A percentile compares a stretch with the other conserved stretches of the same genome.
phyloP scores from a whole-genome alignment of 257 asterid genomes.

The Solanum tarapatanum region DNA sequence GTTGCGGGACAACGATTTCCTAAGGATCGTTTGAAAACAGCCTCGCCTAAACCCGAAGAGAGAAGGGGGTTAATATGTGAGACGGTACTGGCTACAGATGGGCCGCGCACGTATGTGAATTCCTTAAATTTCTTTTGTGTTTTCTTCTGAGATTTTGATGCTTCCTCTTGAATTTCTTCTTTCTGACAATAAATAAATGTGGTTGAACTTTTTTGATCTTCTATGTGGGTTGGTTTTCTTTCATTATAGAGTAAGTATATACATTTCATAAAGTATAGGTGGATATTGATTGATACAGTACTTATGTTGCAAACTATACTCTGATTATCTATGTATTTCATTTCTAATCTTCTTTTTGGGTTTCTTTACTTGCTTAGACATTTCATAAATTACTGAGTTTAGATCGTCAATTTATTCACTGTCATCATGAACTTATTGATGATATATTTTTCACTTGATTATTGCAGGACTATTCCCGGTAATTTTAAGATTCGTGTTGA shows the following conservation, averaged over 20 bases:
- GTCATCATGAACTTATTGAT: background rate
- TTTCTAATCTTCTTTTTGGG: background rate
- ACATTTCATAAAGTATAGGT: background rate
- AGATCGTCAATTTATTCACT: background rate
- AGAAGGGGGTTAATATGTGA: conserved; percentile 25
- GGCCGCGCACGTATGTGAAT: conserved; percentile 54
- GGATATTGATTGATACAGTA: background rate
- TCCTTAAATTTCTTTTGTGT: background rate
- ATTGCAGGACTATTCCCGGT: conserved; percentile 18
- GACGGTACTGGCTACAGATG: conserved; percentile 50
- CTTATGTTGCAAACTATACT: conserved; percentile 7
- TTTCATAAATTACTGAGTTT: background rate
- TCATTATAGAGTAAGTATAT: background rate
- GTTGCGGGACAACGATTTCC: conserved; percentile 48
- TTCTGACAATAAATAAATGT: background rate
- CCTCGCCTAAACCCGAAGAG: conserved; percentile 11
- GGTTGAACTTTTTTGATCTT: background rate
- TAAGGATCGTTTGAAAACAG: conserved; percentile 11
- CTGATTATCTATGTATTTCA: background rate
- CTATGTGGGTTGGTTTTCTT: background rate
- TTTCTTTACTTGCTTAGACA: background rate
- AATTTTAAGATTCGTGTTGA: conserved; percentile 35
- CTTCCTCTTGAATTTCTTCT: background rate
- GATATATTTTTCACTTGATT: background rate
- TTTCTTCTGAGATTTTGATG: background rate